A percentile compares a stretch with the other conserved stretches of the same genome.
Evolutionary conservation across 2,329 filamentous ascomycete species (phyloP).

Genomic region (Blumeria graminis): DNA sequence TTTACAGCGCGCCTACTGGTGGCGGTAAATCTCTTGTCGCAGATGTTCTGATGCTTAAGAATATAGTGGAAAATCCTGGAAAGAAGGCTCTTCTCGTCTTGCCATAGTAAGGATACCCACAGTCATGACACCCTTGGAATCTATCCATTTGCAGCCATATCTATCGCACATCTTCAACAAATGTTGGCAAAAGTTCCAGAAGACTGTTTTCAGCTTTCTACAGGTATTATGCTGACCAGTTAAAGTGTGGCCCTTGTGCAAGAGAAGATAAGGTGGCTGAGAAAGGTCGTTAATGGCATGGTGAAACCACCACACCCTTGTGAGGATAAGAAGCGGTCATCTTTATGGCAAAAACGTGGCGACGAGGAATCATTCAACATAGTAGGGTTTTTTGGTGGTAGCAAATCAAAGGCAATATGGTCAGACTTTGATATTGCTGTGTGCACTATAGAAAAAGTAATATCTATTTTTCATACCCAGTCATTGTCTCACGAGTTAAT

Average conservation of each 20-base stretch:
- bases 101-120: slow-evolving; percentile 26
- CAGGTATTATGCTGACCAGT: neutral
- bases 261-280: slow-evolving; percentile 54
- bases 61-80: slow-evolving; percentile 34
- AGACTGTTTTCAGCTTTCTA: neutral
- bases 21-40: slow-evolving; percentile 58
- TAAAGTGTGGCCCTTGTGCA: slow-evolving; percentile 46
- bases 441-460: slow-evolving; percentile 56
- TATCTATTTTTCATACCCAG: neutral
- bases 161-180: neutral
- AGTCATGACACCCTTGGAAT: neutral
- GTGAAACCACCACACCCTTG: slow-evolving; percentile 9
- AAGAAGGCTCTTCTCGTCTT: slow-evolving; percentile 49
- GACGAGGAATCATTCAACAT: slow-evolving; percentile 37
- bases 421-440: slow-evolving; percentile 54
- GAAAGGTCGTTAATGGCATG: slow-evolving; percentile 38
- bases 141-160: neutral
- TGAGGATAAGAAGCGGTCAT: slow-evolving; percentile 9
- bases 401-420: slow-evolving; percentile 41
- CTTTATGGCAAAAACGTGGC: slow-evolving; percentile 28
- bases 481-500: neutral
- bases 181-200: neutral
- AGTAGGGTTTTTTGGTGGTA: slow-evolving; percentile 52
- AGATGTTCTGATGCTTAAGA: slow-evolving; percentile 47
- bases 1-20: slow-evolving; percentile 60